A percentile compares a stretch with the other conserved stretches of the same genome.
Conservation (phyloP, 768 basidiomycete species). For the Trametes punicea region DNA sequence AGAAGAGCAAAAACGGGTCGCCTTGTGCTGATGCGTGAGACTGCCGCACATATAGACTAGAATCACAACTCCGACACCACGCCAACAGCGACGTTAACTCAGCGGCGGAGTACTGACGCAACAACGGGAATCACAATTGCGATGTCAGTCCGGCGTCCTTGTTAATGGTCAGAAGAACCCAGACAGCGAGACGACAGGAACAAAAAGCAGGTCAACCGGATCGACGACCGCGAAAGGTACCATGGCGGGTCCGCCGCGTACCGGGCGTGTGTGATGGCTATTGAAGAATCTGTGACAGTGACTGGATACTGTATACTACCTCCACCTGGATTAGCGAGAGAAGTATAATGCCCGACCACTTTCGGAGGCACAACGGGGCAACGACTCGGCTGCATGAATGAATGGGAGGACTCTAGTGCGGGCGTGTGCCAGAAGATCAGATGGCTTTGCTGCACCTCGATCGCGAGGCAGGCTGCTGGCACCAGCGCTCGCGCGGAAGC, state of each 20-base stretch:
- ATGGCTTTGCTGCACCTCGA: slow-evolving; percentile 7
- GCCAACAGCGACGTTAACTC: slow-evolving; percentile 24
- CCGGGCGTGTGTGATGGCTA: background rate
- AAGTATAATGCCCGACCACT: background rate
- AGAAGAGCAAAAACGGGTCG: slow-evolving; percentile 27
- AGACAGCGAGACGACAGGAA: background rate
- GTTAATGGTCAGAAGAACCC: slow-evolving; percentile 3
- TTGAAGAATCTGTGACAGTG: slow-evolving; percentile 9
- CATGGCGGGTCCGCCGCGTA: slow-evolving; percentile 12
- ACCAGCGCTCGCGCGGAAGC: slow-evolving; percentile 13
- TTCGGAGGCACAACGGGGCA: slow-evolving; percentile 10
- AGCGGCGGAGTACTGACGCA: slow-evolving; percentile 22
- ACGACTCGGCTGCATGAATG: background rate
- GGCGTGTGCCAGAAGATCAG: slow-evolving; percentile 15
- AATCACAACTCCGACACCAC: slow-evolving; percentile 24
- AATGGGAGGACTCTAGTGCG: background rate
- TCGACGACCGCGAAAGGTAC: slow-evolving; percentile 9
- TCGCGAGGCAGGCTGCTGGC: slow-evolving; percentile 4
- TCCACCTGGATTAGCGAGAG: background rate
- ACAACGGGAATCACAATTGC: slow-evolving; percentile 15
- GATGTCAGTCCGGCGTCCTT: slow-evolving; percentile 4
- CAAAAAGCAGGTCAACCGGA: slow-evolving; percentile 4
- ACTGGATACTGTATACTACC: background rate
- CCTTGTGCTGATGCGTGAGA: slow-evolving; percentile 21
- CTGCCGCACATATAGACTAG: slow-evolving; percentile 16